Evolutionary conservation across 1,284 basidiomycete species (phyloP), one percentile per base, ranked within the genome.

Genomic region (Trametes hirsuta): DNA sequence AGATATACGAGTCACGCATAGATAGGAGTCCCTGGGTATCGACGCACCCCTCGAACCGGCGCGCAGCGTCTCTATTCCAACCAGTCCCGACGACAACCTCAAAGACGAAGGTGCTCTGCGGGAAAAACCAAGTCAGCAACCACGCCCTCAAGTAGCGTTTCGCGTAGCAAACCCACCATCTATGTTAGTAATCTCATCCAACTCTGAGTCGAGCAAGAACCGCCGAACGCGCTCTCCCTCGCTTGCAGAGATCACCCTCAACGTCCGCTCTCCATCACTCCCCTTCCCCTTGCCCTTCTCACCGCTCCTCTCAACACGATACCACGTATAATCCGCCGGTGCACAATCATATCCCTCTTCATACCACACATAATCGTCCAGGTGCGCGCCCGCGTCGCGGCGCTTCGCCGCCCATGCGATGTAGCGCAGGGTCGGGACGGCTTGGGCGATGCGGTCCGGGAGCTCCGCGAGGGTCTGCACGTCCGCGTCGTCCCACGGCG

Each of bases 361-460:
- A 49, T 58, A 58, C 61, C 61, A 62, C 39, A 44, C 45, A 35
- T 58, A 62, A 22, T 62, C 56, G n/a, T 57, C 48, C 21, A 24
- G 15, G 10, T 47, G 42, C 3, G n/a, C 36, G 4, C 48, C 48
- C 4, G 56, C 53, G 15, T 42, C 47, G 21, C 44, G 42, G 49
- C 61, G 61, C 53, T 48, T 62, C 8, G 61, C 48, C 12, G 61
- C 61, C 61, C 61, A 62, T n/a, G 61, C 61, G 34, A 62, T 47
- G 34, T 62, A 62, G 24, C 61, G 56, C 1, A 62, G 56, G 35
- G 15, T 62, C 24, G 61, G 53, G n/a, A 62, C 55, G 30, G 47
- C 55, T 34, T 58, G 61, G 44, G 40, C 21, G 45, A 58, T 47
- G n/a, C 52, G 42, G 44, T 62, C 61, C 8, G 61, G 61, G 12